Percentiles rank a stretch among this genome's conserved stretches.
Evolutionary conservation across 2,329 filamentous ascomycete species (phyloP).

Genomic region (Aspergillus candidus): DNA sequence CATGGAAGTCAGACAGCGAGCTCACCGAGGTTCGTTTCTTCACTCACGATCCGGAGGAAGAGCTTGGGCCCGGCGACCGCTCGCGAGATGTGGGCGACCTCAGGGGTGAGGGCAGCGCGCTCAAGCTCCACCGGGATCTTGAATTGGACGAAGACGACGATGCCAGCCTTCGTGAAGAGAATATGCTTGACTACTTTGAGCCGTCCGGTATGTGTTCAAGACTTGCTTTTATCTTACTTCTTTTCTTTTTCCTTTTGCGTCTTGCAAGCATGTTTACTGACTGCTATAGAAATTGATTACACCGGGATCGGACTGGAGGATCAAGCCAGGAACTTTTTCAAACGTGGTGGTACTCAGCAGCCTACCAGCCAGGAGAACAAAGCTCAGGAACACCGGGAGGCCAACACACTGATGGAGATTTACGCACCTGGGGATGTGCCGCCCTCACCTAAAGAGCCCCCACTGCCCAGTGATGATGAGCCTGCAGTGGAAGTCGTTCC

Average conservation of each 20-base stretch:
- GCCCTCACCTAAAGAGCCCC: conserved; percentile 43
- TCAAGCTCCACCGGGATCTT: conserved; percentile 48
- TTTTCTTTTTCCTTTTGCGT: not conserved
- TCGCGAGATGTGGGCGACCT: conserved; percentile 55
- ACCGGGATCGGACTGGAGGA: conserved; percentile 30
- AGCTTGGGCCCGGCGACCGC: conserved; percentile 53
- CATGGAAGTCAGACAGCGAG: conserved; percentile 53
- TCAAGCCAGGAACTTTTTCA: conserved; percentile 34
- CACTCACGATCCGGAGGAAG: conserved; percentile 58
- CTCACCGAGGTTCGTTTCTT: conserved; percentile 55
- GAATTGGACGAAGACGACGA: conserved; percentile 58
- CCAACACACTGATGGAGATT: conserved; percentile 44
- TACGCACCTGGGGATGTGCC: conserved; percentile 44
- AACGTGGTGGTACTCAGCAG: conserved; percentile 36
- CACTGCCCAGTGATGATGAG: conserved; percentile 34
- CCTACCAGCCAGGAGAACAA: conserved; percentile 38
- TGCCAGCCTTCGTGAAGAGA: conserved; percentile 39
- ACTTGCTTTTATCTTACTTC: not conserved
- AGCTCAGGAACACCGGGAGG: conserved; percentile 43
- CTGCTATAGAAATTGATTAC: conserved; percentile 35
- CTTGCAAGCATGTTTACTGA: conserved; percentile 3
- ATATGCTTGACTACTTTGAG: conserved; percentile 28
- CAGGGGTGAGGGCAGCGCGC: conserved; percentile 49
- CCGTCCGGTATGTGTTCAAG: conserved; percentile 26
- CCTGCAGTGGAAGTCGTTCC: conserved; percentile 26